Evolutionary conservation across 805 yeast genomes (phyloP).

Genomic region (Saccharomycopsis fermentans): DNA sequence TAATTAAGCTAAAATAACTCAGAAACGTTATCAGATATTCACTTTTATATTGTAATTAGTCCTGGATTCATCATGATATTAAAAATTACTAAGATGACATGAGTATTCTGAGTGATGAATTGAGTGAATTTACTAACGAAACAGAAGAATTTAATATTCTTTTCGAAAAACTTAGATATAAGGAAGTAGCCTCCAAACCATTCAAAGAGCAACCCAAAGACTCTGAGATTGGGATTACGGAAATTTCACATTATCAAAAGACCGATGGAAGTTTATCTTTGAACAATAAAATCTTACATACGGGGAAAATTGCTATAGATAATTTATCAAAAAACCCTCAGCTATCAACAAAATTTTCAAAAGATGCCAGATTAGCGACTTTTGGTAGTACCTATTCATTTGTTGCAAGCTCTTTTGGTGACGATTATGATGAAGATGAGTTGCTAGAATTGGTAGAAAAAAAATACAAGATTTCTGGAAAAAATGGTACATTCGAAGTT

Average conservation of each 20-base stretch:
- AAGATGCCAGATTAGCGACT: not conserved
- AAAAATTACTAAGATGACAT: constrained; percentile 5
- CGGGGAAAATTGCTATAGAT: not conserved
- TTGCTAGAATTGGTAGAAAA: constrained; percentile 4
- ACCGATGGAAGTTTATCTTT: not conserved
- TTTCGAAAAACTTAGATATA: not conserved
- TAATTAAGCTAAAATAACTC: not conserved
- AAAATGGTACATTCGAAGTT: not conserved
- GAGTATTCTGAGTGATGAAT: constrained; percentile 16
- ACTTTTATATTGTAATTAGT: too few species aligned
- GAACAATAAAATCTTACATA: not conserved
- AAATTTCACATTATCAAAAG: not conserved
- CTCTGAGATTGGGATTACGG: not conserved
- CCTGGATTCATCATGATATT: too few species aligned
- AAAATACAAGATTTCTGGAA: constrained; percentile 1
- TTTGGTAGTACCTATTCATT: constrained; percentile 5
- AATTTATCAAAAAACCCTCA: not conserved
- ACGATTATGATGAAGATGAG: constrained; percentile 12
- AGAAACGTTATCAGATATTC: too few species aligned
- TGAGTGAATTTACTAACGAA: constrained; percentile 16
- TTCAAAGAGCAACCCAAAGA: not conserved
- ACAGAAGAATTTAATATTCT: constrained; percentile 14
- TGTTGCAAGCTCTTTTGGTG: constrained; percentile 13
- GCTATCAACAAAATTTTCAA: not conserved
- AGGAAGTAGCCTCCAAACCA: not conserved